Evolutionary conservation across 2,329 filamentous ascomycete genomes (phyloP).

Genomic region (Zymoseptoria passerinii): DNA sequence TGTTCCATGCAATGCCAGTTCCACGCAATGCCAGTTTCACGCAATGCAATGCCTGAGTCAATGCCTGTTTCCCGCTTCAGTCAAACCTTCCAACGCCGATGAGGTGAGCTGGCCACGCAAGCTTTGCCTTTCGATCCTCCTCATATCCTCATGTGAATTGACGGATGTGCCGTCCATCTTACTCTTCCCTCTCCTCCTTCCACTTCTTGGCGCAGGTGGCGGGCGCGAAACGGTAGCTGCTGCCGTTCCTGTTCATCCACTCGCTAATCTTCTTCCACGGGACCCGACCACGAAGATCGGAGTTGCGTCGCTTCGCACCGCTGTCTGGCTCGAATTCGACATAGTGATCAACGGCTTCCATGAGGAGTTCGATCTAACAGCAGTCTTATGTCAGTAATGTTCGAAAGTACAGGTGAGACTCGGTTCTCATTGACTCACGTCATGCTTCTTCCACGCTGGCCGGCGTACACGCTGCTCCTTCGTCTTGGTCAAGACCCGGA

Average conservation of each 20-base stretch:
- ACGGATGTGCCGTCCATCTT: neutral
- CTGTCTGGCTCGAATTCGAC: slow-evolving; percentile 1
- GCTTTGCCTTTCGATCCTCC: neutral
- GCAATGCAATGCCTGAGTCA: neutral
- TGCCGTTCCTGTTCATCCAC: slow-evolving; percentile 45
- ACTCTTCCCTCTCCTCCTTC: slow-evolving; percentile 34
- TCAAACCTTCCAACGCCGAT: neutral
- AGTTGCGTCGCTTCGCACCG: neutral
- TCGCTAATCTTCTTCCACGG: slow-evolving; percentile 53
- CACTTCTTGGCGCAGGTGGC: slow-evolving; percentile 57
- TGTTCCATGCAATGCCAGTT: neutral
- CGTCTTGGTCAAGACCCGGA: slow-evolving; percentile 56
- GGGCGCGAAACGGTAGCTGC: slow-evolving; percentile 52
- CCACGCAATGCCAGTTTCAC: neutral
- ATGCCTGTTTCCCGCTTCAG: neutral
- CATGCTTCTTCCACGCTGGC: slow-evolving; percentile 54
- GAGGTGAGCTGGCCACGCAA: neutral
- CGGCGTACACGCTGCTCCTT: slow-evolving; percentile 55
- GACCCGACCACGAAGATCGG: slow-evolving; percentile 25
- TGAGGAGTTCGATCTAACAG: slow-evolving; percentile 24
- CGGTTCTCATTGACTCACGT: slow-evolving; percentile 49
- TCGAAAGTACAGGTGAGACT: neutral
- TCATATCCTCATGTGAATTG: neutral
- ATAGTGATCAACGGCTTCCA: slow-evolving; percentile 15
- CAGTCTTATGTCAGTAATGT: slow-evolving; percentile 6